These are phyloP conservation scores for Mycena epipterygia DNA, from an alignment of 768 basidiomycete species.

Conservation along the genomic window DNA sequence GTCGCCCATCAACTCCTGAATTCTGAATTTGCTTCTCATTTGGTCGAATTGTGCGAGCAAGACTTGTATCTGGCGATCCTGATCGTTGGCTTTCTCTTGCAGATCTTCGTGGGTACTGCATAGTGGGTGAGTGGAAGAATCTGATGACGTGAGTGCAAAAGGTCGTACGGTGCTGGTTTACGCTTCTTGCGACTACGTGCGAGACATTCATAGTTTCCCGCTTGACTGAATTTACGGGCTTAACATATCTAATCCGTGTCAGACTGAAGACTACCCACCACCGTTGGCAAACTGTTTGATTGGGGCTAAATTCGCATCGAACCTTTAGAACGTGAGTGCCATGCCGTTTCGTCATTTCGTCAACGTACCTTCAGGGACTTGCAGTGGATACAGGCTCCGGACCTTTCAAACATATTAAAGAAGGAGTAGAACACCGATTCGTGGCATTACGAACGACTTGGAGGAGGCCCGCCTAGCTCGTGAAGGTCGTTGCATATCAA, in stretches of 20 bases:
- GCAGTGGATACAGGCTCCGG: conserved; percentile 69
- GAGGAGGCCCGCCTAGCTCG: conserved; percentile 6
- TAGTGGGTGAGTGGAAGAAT: conserved; percentile 1
- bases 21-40: conserved; percentile 53
- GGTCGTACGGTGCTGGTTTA: conserved; percentile 66
- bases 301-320: conserved; percentile 62
- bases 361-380: conserved; percentile 66
- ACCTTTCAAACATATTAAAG: conserved; percentile 43
- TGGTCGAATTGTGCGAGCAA: conserved; percentile 61
- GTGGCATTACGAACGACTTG: conserved; percentile 11
- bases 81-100: conserved; percentile 58
- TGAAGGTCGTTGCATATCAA: conserved; percentile 1
- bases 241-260: not conserved
- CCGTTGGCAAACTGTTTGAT: conserved; percentile 61
- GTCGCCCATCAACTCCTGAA: conserved; percentile 57
- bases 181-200: conserved; percentile 68
- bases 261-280: conserved; percentile 45
- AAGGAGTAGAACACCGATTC: not conserved
- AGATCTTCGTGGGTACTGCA: conserved; percentile 68
- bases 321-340: conserved; percentile 51
- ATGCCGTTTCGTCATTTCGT: not conserved
- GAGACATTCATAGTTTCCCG: conserved; percentile 60
- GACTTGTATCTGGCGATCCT: conserved; percentile 60
- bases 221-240: conserved; percentile 36
- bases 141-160: not conserved